Conservation (phyloP, 2,329 filamentous ascomycete genomes). For the Penicillium decumbens region DNA sequence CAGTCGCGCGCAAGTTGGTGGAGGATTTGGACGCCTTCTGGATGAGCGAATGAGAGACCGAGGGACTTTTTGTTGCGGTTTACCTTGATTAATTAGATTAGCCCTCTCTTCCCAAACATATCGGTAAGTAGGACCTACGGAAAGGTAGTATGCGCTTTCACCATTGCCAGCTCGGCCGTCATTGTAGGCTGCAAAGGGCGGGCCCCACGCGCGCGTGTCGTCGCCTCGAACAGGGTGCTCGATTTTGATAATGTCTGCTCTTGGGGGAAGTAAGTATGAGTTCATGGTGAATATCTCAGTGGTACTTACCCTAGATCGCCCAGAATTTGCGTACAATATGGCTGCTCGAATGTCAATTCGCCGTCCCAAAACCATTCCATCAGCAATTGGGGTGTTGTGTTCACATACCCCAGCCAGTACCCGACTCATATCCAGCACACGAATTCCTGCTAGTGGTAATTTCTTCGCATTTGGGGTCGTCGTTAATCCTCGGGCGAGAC, state of each 20-base stretch:
- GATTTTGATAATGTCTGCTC: constrained; percentile 94
- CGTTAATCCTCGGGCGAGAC: constrained; percentile 1
- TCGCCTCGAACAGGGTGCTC: constrained; percentile 89
- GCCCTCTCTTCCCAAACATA: not conserved
- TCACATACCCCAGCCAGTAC: constrained; percentile 79
- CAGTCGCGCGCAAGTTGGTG: constrained; percentile 76
- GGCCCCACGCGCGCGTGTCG: constrained; percentile 94
- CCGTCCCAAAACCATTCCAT: not conserved
- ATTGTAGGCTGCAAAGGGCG: constrained; percentile 80
- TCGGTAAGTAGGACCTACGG: constrained; percentile 51
- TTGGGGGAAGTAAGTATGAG: constrained; percentile 33
- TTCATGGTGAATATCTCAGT: not conserved
- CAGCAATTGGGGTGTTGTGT: not conserved
- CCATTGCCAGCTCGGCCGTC: constrained; percentile 60
- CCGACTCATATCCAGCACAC: constrained; percentile 91
- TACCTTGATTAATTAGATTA: constrained; percentile 51
- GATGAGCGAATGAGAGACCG: constrained; percentile 81
- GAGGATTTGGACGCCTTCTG: constrained; percentile 74
- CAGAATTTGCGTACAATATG: constrained; percentile 93
- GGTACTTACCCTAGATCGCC: constrained; percentile 61
- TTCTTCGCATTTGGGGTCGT: constrained; percentile 27
- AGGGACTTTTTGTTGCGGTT: constrained; percentile 97
- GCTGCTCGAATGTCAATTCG: constrained; percentile 49
- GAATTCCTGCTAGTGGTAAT: constrained; percentile 73
- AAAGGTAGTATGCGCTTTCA: constrained; percentile 89